Conservation (phyloP, 2,329 filamentous ascomycete genomes). For the Colletotrichum sp. region DNA sequence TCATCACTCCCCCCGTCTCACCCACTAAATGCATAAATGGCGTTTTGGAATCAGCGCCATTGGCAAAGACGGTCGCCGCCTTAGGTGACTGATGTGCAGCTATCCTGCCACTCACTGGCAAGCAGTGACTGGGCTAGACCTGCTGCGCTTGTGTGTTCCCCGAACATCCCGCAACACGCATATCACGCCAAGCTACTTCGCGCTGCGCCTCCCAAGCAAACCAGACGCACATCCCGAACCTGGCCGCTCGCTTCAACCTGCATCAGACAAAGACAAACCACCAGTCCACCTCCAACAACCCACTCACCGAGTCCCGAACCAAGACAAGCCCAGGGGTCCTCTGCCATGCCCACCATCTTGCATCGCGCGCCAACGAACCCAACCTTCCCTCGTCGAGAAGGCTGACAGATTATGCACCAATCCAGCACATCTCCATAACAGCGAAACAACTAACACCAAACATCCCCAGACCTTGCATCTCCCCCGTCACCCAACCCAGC, state of each 20-base stretch:
- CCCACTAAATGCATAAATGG: conserved; percentile 10
- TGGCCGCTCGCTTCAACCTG: not conserved
- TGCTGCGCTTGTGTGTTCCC: not conserved
- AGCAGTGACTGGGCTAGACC: not conserved
- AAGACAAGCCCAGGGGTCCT: conserved; percentile 1
- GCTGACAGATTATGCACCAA: conserved; percentile 18
- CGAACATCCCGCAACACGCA: conserved; percentile 2
- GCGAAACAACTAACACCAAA: not conserved
- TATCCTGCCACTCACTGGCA: not conserved
- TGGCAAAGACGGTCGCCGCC: not conserved
- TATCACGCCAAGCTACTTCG: conserved; percentile 3
- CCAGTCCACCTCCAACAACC: not conserved
- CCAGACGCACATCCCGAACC: not conserved
- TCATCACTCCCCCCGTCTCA: not conserved
- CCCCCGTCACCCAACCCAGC: not conserved
- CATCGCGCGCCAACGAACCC: conserved; percentile 9
- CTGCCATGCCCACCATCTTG: not conserved
- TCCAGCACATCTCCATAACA: not conserved
- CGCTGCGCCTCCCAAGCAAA: not conserved
- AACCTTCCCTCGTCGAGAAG: conserved; percentile 22
- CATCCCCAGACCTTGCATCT: not conserved
- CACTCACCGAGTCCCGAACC: not conserved
- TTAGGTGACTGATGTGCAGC: not conserved
- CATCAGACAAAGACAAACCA: not conserved
- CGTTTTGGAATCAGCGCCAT: not conserved